Base-by-base conservation (phyloP, 2,329 filamentous ascomycete species). In the Paraphoma sp. region DNA sequence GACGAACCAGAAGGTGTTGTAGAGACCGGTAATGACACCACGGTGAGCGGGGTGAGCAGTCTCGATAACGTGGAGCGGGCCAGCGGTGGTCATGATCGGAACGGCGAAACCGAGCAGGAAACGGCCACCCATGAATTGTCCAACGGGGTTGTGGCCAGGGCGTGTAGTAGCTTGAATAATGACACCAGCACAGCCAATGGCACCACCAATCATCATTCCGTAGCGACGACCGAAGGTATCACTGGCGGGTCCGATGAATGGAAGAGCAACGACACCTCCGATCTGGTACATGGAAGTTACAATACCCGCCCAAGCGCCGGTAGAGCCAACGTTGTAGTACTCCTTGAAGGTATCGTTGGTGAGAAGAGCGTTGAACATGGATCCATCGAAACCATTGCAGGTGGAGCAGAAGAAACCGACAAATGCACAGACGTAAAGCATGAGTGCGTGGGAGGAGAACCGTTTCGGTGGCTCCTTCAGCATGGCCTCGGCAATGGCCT, bases 61-160 rank as follows among this genome's bases (percentile, higher is more conserved):
- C 69, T 89, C 87, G 42, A 86, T 81, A 16, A 84, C 83, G 64
- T 87, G 87, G 30, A 84, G 80, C 1, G 86, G 86, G 1, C 82
- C 85, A 7, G 85, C 84, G 5, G 83, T 79, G 6, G 81, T 79
- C 12, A 83, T 81, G 55, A 88, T 83, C 2, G 82, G 79, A 28
- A 85, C 84, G 43, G 85, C 86, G 57, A 87, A 86, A 56, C 86
- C 85, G 5, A 87, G 80, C 29, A 87, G 66, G 72, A 87, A 87
- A 18, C 84, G 80, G 31, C 84, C 84, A 38, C 79, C 83, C 67
- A 86, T 83, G 70, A 87, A 86, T 61, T 83, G 80, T 6, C 64
- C 65, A n/a, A 63, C 59, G 11, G 72, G 74, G 41, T 63, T 63
- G 60, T 80, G 78, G 9, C 69, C 75, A 42, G 72, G 73, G 48